Evolutionary conservation across 2,329 filamentous ascomycete species (phyloP).

Genomic region (Chrysosporium keratinophilum): DNA sequence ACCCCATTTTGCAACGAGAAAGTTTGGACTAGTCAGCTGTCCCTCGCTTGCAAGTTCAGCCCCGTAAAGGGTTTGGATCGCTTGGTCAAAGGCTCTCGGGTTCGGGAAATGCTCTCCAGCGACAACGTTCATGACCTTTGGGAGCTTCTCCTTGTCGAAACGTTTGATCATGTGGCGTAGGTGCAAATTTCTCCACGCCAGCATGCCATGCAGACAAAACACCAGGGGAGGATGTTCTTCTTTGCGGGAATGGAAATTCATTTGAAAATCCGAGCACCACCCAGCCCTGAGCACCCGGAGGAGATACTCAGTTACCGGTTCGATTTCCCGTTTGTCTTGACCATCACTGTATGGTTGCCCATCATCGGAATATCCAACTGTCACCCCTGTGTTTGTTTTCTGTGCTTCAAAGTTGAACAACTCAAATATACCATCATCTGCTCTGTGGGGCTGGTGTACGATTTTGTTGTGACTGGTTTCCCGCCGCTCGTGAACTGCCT

Average conservation of each 20-base stretch:
- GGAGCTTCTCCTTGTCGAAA: background rate
- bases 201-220: conserved; percentile 19
- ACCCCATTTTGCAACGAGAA: conserved; percentile 15
- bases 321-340: background rate
- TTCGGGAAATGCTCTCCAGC: conserved; percentile 21
- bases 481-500: background rate
- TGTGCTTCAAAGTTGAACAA: background rate
- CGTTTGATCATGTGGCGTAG: conserved; percentile 18
- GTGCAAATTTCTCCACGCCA: conserved; percentile 22
- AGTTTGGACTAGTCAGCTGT: conserved; percentile 16
- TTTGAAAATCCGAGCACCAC: conserved; percentile 18
- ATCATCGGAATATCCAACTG: background rate
- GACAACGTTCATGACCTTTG: conserved; percentile 14
- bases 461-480: background rate
- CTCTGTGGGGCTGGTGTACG: background rate
- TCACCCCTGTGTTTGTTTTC: background rate
- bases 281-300: conserved; percentile 15
- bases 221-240: conserved; percentile 17
- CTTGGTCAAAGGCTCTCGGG: conserved; percentile 21
- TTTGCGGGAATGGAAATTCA: conserved; percentile 19
- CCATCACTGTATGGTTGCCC: background rate
- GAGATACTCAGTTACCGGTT: conserved; percentile 11
- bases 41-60: conserved; percentile 16
- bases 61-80: conserved; percentile 24
- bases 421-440: background rate